phyloP scores from a whole-genome alignment of 306 rosid genomes.

The Trifolium subterraneum region DNA sequence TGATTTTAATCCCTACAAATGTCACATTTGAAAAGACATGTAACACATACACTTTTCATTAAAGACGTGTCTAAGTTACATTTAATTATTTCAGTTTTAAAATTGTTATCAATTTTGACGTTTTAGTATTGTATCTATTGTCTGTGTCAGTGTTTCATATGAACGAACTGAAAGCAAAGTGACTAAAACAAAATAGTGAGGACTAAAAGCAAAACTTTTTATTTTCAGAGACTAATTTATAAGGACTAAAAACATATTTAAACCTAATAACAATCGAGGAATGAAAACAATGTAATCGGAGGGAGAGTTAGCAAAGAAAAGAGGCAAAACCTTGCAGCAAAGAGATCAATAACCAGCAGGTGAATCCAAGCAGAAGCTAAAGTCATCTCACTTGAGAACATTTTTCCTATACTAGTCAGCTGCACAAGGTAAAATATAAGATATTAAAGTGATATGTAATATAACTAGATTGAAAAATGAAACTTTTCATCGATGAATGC shows the following conservation, averaged over 20 bases:
- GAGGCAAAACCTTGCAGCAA: conserved; percentile 77
- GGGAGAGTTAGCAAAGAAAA: background rate
- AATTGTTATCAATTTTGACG: too few relatives aligned
- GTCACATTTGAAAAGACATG: background rate
- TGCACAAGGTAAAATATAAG: conserved; percentile 45
- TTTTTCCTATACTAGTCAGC: conserved; percentile 72
- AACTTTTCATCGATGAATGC: conserved; percentile 34
- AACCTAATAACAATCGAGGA: conserved; percentile 1
- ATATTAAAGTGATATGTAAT: conserved; percentile 1
- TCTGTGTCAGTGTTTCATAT: background rate
- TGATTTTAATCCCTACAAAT: background rate
- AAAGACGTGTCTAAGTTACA: background rate
- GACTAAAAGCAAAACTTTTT: background rate
- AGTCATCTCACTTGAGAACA: conserved; percentile 87
- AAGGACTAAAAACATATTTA: background rate
- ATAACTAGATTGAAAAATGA: conserved; percentile 9
- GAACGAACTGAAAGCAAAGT: background rate
- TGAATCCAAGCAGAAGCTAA: conserved; percentile 97
- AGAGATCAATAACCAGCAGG: conserved; percentile 78
- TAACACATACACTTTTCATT: background rate
- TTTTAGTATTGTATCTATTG: background rate
- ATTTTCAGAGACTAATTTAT: background rate
- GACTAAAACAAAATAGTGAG: background rate
- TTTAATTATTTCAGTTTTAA: background rate
- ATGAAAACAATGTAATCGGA: background rate